phyloP scores from a whole-genome alignment of 441 rosid genomes.

The Lepidium campestre region DNA sequence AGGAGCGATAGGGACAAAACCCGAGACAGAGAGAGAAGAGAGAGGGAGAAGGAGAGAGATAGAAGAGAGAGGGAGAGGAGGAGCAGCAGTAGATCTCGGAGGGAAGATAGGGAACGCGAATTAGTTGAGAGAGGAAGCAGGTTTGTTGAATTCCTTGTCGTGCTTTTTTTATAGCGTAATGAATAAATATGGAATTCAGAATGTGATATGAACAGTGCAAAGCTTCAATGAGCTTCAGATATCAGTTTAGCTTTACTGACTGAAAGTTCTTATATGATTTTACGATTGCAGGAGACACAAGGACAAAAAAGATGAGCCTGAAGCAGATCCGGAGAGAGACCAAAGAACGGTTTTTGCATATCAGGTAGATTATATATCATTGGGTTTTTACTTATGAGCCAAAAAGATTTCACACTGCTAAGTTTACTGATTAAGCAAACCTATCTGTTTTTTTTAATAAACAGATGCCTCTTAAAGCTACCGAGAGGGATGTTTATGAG shows the following conservation, averaged over 20 bases:
- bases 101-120: conserved; percentile 42
- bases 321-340: conserved; percentile 95
- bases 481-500: conserved; percentile 87
- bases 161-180: background rate
- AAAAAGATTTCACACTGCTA: background rate
- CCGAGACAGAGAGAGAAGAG: conserved; percentile 25
- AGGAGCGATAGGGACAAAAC: conserved; percentile 22
- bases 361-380: conserved; percentile 44
- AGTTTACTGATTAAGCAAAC: background rate
- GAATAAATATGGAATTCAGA: background rate
- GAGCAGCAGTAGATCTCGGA: conserved; percentile 54
- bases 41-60: conserved; percentile 27
- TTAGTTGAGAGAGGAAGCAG: conserved; percentile 58
- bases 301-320: conserved; percentile 91
- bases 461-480: conserved; percentile 94
- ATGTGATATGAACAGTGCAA: background rate
- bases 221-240: background rate
- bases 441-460: conserved; percentile 2
- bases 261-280: background rate
- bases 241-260: background rate
- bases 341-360: conserved; percentile 95
- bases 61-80: conserved; percentile 30
- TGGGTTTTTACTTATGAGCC: background rate
- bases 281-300: conserved; percentile 48
- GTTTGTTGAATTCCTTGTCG: conserved; percentile 18